A percentile compares a stretch with the other conserved stretches of the same genome.
Conservation (phyloP, 2,329 filamentous ascomycete species). For the Cercospora janseana region DNA sequence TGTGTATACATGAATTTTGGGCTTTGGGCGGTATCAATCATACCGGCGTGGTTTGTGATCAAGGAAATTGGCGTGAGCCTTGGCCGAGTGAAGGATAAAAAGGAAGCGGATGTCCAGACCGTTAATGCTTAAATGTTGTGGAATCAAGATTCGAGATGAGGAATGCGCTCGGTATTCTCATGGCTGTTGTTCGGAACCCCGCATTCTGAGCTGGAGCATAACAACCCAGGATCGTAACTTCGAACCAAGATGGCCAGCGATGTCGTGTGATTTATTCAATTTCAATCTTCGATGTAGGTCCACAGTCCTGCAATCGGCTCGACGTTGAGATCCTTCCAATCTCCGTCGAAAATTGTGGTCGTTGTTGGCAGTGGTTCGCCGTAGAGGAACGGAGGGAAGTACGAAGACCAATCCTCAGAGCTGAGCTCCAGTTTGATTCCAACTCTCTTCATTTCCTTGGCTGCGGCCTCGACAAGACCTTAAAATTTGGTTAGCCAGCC, state of each 20-base stretch:
- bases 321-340: neutral
- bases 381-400: conserved; percentile 28
- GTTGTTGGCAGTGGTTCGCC: conserved; percentile 23
- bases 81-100: conserved; percentile 20
- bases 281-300: neutral
- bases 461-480: conserved; percentile 16
- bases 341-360: conserved; percentile 7
- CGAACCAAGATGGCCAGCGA: too few species aligned
- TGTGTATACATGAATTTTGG: conserved; percentile 69
- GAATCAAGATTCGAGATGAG: neutral
- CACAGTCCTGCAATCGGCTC: neutral
- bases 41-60: conserved; percentile 67
- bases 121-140: neutral
- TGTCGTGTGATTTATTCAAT: neutral
- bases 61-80: conserved; percentile 51
- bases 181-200: neutral
- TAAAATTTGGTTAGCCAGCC: too few species aligned
- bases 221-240: too few species aligned
- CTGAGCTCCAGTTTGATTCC: conserved; percentile 17
- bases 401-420: conserved; percentile 10
- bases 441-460: conserved; percentile 7
- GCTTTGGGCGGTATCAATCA: conserved; percentile 63
- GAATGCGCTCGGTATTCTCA: neutral
- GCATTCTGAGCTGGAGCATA: too few species aligned
- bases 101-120: neutral